These are phyloP conservation scores for Colletotrichum cereale DNA, from an alignment of 2,329 filamentous ascomycete genomes.

Conservation along the genomic window DNA sequence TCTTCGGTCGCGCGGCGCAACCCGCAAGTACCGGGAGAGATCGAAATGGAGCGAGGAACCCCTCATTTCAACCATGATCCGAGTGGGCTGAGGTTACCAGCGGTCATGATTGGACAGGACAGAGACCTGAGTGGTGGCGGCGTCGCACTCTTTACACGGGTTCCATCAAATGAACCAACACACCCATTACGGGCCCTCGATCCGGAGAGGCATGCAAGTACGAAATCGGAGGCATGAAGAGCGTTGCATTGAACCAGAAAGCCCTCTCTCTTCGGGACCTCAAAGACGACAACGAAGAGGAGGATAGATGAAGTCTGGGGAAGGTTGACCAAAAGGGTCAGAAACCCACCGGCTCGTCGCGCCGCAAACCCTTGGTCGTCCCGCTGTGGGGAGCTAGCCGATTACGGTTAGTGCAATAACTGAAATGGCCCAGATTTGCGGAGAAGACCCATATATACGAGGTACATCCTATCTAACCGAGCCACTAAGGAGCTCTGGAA, in stretches of 20 bases:
- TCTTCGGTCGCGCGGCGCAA: constrained; percentile 15
- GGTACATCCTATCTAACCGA: constrained; percentile 18
- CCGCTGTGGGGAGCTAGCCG: neutral
- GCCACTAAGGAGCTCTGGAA: constrained; percentile 15
- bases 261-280: neutral
- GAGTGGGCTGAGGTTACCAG: neutral
- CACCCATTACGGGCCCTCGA: constrained; percentile 22
- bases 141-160: constrained; percentile 8
- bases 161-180: constrained; percentile 30
- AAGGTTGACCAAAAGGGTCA: neutral
- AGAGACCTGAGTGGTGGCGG: neutral
- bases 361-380: constrained; percentile 23
- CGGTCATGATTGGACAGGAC: constrained; percentile 18
- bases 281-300: neutral
- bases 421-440: constrained; percentile 28
- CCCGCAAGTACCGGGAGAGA: neutral
- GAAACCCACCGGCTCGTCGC: constrained; percentile 35
- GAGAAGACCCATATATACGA: constrained; percentile 22
- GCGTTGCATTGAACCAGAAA: constrained; percentile 15
- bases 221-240: constrained; percentile 28
- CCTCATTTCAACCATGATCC: constrained; percentile 9
- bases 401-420: neutral
- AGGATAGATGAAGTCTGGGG: neutral
- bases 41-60: neutral
- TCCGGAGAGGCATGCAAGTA: constrained; percentile 33